A percentile compares a stretch with the other conserved stretches of the same genome.
Conservation (phyloP, 352 stramenopile species). For the Pythium scleroteichum region DNA sequence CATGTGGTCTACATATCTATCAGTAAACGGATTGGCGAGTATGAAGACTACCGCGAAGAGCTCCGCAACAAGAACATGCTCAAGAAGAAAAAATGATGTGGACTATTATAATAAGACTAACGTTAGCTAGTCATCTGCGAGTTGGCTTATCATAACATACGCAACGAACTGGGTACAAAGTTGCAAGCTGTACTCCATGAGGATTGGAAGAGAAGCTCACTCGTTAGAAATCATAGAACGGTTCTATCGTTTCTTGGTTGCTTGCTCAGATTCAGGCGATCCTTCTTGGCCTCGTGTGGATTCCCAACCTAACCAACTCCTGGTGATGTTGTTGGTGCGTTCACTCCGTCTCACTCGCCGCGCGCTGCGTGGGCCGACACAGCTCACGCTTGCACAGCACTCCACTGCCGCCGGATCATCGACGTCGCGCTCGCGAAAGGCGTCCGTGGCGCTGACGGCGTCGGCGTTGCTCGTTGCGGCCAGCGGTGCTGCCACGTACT, state of each 20-base stretch:
- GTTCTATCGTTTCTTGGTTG: not conserved
- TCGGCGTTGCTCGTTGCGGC: constrained; percentile 7
- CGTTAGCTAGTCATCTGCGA: constrained; percentile 13
- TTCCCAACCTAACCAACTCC: not conserved
- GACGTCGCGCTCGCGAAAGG: not conserved
- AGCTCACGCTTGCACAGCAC: constrained; percentile 13
- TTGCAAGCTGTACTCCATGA: not conserved
- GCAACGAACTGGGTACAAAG: not conserved
- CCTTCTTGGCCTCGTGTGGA: constrained; percentile 1
- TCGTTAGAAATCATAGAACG: not conserved
- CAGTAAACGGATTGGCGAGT: constrained; percentile 76
- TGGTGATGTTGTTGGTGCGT: constrained; percentile 20
- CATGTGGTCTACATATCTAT: no score
- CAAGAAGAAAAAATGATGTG: constrained; percentile 62
- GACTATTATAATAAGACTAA: not conserved
- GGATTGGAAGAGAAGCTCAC: not conserved
- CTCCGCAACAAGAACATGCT: constrained; percentile 86
- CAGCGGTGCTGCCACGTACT: constrained; percentile 20
- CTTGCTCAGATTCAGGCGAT: no score
- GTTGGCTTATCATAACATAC: constrained; percentile 6
- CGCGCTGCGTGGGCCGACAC: constrained; percentile 21
- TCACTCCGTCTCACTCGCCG: constrained; percentile 21
- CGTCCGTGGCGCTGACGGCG: constrained; percentile 1
- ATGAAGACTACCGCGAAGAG: constrained; percentile 83
- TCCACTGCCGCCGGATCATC: not conserved